Percentiles rank a stretch among this genome's conserved stretches.
These are phyloP conservation scores for Trichoderma gamsii DNA, from an alignment of 495 filamentous ascomycete species.

Conservation along the genomic window DNA sequence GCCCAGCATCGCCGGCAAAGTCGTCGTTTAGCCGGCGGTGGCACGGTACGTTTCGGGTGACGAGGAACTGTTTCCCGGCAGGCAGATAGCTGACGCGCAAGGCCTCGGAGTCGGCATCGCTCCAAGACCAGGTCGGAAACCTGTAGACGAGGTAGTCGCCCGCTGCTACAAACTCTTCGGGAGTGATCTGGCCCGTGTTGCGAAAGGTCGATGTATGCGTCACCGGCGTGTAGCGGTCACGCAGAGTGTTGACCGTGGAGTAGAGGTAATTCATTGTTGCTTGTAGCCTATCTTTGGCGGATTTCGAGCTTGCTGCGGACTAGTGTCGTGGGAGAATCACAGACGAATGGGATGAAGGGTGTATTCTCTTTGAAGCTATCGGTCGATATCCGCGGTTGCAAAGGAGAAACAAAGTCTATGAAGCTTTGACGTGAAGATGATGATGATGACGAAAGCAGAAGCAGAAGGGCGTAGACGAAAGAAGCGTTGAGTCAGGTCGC, in stretches of 20 bases:
- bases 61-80: conserved; percentile 86
- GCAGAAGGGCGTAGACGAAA: background rate
- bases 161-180: conserved; percentile 91
- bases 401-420: too few relatives aligned
- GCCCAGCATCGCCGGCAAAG: conserved; percentile 79
- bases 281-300: background rate
- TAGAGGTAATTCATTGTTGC: conserved; percentile 56
- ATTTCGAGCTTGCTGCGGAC: too few relatives aligned
- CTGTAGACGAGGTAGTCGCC: conserved; percentile 99
- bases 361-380: too few relatives aligned
- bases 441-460: background rate
- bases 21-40: conserved; percentile 85
- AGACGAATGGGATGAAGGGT: too few relatives aligned
- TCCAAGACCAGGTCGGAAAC: conserved; percentile 99
- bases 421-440: too few relatives aligned
- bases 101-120: conserved; percentile 68
- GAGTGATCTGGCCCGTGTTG: conserved; percentile 87
- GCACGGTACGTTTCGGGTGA: conserved; percentile 90
- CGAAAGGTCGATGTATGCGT: conserved; percentile 90
- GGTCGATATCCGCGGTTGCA: too few relatives aligned
- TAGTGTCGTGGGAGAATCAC: too few relatives aligned
- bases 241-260: conserved; percentile 75
- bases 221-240: conserved; percentile 83
- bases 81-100: conserved; percentile 80
- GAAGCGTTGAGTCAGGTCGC: conserved; percentile 5